Evolutionary conservation across 345 rosid species (phyloP).

Genomic region (Passiflora organensis): DNA sequence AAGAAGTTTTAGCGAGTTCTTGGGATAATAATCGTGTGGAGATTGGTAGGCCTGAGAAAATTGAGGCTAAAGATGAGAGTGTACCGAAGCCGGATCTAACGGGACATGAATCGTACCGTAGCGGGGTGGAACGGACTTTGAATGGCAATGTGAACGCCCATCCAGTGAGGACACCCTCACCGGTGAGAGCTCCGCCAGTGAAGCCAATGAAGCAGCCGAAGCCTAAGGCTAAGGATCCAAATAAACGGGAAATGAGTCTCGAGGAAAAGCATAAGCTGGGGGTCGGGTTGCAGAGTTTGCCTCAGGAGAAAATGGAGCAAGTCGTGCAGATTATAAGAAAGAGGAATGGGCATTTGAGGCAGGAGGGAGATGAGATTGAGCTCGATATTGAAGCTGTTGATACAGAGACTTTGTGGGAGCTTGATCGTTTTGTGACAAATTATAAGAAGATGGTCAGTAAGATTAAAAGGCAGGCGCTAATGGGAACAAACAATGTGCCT

Average conservation of each 20-base stretch:
- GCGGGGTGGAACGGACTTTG: conserved; percentile 6
- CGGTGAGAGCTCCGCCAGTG: conserved; percentile 30
- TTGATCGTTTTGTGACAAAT: conserved; percentile 74
- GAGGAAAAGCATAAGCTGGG: conserved; percentile 72
- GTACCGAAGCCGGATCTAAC: conserved; percentile 26
- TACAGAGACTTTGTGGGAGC: conserved; percentile 76
- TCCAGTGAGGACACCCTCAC: conserved; percentile 34
- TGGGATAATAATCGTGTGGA: conserved; percentile 37
- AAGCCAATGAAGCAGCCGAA: conserved; percentile 54
- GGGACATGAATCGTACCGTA: conserved; percentile 9
- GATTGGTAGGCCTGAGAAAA: conserved; percentile 17
- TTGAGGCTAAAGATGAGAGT: conserved; percentile 16
- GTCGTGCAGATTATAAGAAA: conserved; percentile 70
- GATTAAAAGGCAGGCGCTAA: conserved; percentile 60
- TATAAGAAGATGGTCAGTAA: conserved; percentile 78
- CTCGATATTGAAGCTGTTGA: conserved; percentile 73
- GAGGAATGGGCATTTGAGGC: conserved; percentile 60
- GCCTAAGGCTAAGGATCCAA: conserved; percentile 80
- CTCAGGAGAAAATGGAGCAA: conserved; percentile 78
- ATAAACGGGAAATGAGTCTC: conserved; percentile 66
- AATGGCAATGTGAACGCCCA: conserved; percentile 10
- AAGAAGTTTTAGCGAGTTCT: conserved; percentile 43
- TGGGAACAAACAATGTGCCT: conserved; percentile 26
- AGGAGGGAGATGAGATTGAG: conserved; percentile 84
- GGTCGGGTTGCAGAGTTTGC: conserved; percentile 62